Conservation (phyloP, 331 rosid species). For the Saraca asoca region DNA sequence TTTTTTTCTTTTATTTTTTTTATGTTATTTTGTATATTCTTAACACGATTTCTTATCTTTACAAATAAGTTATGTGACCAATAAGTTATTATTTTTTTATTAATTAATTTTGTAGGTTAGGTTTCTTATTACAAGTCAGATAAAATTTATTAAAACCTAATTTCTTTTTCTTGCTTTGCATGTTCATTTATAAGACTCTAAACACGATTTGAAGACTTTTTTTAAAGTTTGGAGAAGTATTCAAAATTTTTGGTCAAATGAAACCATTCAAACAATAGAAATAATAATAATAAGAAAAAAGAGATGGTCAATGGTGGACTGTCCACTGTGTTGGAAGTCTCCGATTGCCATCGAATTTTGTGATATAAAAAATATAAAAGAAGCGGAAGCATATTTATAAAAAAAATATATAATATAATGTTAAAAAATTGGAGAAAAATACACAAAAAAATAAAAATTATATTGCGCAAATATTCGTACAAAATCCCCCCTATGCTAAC, state of each 20-base stretch:
- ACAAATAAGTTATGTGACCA: no score
- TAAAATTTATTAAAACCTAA: constrained; percentile 20
- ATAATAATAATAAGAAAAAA: neutral
- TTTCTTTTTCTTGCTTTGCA: constrained; percentile 9
- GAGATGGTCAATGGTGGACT: constrained; percentile 36
- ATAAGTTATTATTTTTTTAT: neutral
- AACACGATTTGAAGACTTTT: constrained; percentile 33
- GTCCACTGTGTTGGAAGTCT: constrained; percentile 17
- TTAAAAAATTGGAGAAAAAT: neutral
- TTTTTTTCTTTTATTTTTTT: no score
- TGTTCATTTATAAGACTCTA: neutral
- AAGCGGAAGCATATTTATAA: neutral
- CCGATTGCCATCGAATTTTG: no score
- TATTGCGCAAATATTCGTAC: constrained; percentile 29
- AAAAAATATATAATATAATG: constrained; percentile 10
- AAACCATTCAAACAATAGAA: no score
- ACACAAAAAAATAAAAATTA: neutral
- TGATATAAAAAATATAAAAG: neutral
- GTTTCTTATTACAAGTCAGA: constrained; percentile 34
- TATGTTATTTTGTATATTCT: no score
- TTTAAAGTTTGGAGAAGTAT: constrained; percentile 14
- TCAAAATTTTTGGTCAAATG: constrained; percentile 36
- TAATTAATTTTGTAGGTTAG: constrained; percentile 36
- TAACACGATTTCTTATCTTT: neutral
- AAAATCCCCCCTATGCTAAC: constrained; percentile 26